phyloP scores from a whole-genome alignment of 1,284 basidiomycete genomes.

The Ceratobasidium sp. region DNA sequence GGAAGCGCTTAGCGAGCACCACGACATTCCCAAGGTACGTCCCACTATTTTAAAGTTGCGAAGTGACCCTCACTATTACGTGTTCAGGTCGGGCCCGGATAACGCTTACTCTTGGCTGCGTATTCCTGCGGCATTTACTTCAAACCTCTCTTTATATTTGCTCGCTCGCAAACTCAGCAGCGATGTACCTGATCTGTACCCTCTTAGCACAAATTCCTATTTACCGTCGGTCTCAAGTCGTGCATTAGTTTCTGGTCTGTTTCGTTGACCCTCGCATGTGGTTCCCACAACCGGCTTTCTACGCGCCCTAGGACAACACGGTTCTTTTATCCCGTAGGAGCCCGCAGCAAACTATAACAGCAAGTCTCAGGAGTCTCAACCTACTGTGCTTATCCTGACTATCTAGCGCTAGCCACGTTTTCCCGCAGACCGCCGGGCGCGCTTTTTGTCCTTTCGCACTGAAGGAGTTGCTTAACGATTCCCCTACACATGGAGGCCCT shows the following conservation, averaged over 20 bases:
- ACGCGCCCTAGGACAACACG: no score
- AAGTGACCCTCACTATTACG: constrained; percentile 14
- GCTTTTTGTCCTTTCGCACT: no score
- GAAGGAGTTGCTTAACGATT: no score
- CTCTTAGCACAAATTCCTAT: neutral
- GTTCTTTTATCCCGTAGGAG: no score
- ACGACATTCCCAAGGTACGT: constrained; percentile 87
- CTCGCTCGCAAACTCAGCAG: neutral
- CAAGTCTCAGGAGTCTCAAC: no score
- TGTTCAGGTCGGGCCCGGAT: constrained; percentile 49
- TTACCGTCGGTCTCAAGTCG: no score
- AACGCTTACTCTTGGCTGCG: constrained; percentile 27
- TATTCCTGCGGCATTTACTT: neutral
- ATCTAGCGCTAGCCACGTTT: no score
- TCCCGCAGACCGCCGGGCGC: no score
- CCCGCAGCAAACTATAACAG: no score
- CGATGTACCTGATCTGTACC: neutral
- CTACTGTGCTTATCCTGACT: no score
- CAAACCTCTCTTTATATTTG: neutral
- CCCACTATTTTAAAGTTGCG: neutral
- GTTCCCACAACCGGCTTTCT: no score
- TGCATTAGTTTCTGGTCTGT: neutral
- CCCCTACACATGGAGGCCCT: no score
- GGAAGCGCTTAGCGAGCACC: constrained; percentile 87
- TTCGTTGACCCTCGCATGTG: neutral